Base-by-base conservation (phyloP, 805 yeast species). In the Vanderwaltozyma yarrowii region DNA sequence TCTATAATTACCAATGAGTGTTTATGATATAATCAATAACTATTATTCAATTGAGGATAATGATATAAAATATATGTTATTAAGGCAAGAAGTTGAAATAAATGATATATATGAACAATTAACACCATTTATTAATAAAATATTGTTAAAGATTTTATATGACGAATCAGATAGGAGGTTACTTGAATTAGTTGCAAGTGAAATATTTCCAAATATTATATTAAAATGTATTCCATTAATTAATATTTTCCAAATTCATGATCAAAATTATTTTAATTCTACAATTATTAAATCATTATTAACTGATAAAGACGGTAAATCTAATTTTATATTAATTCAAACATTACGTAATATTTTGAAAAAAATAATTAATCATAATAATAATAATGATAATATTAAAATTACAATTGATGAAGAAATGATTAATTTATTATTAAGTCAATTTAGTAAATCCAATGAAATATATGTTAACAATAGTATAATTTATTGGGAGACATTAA, bases 71-170 rank as follows among this genome's bases (percentile, higher is more conserved):
- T 56, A 55, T 36, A 56, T 56, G 60, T 78, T 95, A 5, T 85
- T 96, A 94, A 76, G 95, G 58, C 86, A 86, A 62, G 81, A 87
- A 54, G 75, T 87, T 38, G 83, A 82, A 51, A 64, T 88, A 9
- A 74, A 71, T n/a, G 94, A 83, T 42, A 65, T 85, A 26, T 80
- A 76, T 45, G 58, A 62, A 25, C 83, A 80, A 12, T 62, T 86
- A 29, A 86, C 78, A 45, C 73, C 70, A 33, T 65, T 69, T 30
- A 67, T 89, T 41, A 84, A 80, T 33, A 73, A 76, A 36, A 38
- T 55, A 5, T 27, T 45, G 13, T 15, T 49, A 17, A 55, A 56
- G 7, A 42, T 52, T 9, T 39, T 56, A 19, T 55, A 70, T 45
- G 62, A 71, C 40, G 69, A 69, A 36, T 63, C 67, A 32, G 83